Conservation (phyloP, 768 basidiomycete genomes). For the Imleria badia region DNA sequence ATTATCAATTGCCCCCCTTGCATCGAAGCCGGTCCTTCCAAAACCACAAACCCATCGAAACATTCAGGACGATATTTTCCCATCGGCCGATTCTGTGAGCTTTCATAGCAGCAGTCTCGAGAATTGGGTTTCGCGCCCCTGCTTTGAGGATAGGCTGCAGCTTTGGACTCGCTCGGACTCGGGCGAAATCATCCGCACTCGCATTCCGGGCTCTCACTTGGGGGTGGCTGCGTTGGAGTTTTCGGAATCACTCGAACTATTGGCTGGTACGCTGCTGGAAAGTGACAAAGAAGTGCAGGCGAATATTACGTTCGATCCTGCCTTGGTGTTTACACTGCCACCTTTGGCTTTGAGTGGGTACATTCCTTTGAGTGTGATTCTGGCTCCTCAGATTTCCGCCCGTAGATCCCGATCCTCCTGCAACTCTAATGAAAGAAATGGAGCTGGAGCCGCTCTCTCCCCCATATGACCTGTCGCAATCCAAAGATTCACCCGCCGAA, state of each 20-base stretch:
- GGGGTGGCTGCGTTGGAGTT: slow-evolving; percentile 75
- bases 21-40: slow-evolving; percentile 31
- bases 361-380: background rate
- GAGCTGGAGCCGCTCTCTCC: slow-evolving; percentile 1
- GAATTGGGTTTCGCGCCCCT: slow-evolving; percentile 70
- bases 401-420: slow-evolving; percentile 26
- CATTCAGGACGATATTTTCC: slow-evolving; percentile 28
- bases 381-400: slow-evolving; percentile 10
- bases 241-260: slow-evolving; percentile 62
- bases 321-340: slow-evolving; percentile 16
- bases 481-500: background rate
- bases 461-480: slow-evolving; percentile 1
- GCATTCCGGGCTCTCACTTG: slow-evolving; percentile 47
- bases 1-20: slow-evolving; percentile 45
- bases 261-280: slow-evolving; percentile 48
- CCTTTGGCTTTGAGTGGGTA: slow-evolving; percentile 20
- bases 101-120: slow-evolving; percentile 54
- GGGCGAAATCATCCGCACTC: slow-evolving; percentile 34
- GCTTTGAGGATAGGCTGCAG: slow-evolving; percentile 69
- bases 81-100: slow-evolving; percentile 12
- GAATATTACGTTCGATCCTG: slow-evolving; percentile 15
- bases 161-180: slow-evolving; percentile 50
- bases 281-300: slow-evolving; percentile 9
- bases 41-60: slow-evolving; percentile 35
- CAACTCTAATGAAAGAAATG: slow-evolving; percentile 5